A percentile compares a stretch with the other conserved stretches of the same genome.
These are phyloP conservation scores for Karstenula rhodostoma DNA, from an alignment of 2,329 filamentous ascomycete genomes.

Conservation along the genomic window DNA sequence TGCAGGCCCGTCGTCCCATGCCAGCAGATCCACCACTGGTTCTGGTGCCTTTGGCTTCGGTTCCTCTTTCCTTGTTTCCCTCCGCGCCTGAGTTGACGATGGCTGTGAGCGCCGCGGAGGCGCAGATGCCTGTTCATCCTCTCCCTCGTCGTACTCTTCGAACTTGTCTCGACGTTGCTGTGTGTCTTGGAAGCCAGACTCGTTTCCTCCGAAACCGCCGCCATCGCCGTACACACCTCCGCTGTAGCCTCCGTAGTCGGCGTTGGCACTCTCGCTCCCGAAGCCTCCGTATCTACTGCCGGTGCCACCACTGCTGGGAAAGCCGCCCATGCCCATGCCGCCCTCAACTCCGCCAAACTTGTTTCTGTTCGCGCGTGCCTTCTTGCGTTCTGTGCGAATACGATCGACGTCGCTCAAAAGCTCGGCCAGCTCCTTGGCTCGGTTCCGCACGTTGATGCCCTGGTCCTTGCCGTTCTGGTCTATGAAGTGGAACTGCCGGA, in stretches of 20 bases:
- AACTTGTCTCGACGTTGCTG: constrained; percentile 76
- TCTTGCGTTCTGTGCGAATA: constrained; percentile 80
- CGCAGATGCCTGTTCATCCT: constrained; percentile 72
- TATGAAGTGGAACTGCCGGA: constrained; percentile 97
- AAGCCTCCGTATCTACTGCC: constrained; percentile 84
- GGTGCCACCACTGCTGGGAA: constrained; percentile 64
- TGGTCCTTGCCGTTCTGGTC: constrained; percentile 97
- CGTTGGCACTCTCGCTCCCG: constrained; percentile 72
- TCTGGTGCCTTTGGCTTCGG: constrained; percentile 76
- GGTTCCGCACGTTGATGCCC: constrained; percentile 95
- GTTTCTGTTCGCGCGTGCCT: constrained; percentile 86
- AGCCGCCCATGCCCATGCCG: constrained; percentile 67
- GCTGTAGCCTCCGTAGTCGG: constrained; percentile 72
- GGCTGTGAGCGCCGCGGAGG: constrained; percentile 60
- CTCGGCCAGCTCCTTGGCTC: constrained; percentile 93
- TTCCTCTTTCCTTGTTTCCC: constrained; percentile 69
- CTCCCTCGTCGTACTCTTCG: constrained; percentile 96
- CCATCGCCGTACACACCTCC: constrained; percentile 92
- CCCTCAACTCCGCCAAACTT: constrained; percentile 97
- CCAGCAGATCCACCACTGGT: constrained; percentile 91
- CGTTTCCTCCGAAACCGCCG: constrained; percentile 85
- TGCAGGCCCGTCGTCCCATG: constrained; percentile 80
- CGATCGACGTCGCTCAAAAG: constrained; percentile 91
- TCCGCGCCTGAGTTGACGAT: constrained; percentile 45
- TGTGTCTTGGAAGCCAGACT: constrained; percentile 70